A percentile compares a stretch with the other conserved stretches of the same genome.
Evolutionary conservation across 192 early-diverging fungal genomes (phyloP).

Genomic region (Coemansia sp.): DNA sequence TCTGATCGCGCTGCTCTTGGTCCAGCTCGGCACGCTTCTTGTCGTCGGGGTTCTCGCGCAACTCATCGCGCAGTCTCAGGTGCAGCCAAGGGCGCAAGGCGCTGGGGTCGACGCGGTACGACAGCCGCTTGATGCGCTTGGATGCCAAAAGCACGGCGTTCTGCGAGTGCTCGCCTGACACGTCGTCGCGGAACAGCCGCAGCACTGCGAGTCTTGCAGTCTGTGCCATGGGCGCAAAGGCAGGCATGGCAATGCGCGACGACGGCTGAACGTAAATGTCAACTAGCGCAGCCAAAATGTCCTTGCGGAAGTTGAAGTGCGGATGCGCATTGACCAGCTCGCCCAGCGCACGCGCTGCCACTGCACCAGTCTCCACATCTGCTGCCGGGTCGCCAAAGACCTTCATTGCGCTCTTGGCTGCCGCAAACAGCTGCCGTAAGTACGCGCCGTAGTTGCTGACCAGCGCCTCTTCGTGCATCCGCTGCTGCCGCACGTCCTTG

Average conservation of each 20-base stretch:
- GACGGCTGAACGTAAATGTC: constrained; percentile 55
- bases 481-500: constrained; percentile 86
- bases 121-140: constrained; percentile 79
- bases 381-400: constrained; percentile 26
- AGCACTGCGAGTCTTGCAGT: constrained; percentile 76
- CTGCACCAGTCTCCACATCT: constrained; percentile 53
- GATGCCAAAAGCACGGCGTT: constrained; percentile 86
- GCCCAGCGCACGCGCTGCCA: constrained; percentile 80
- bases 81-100: constrained; percentile 74
- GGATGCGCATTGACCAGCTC: constrained; percentile 77
- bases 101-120: constrained; percentile 69
- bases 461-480: constrained; percentile 82
- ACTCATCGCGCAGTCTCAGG: constrained; percentile 81
- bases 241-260: constrained; percentile 64
- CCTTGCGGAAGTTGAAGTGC: constrained; percentile 95
- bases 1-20: constrained; percentile 55
- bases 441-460: constrained; percentile 83
- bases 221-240: constrained; percentile 62
- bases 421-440: constrained; percentile 69
- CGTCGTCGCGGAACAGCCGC: constrained; percentile 80
- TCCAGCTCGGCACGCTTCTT: constrained; percentile 56
- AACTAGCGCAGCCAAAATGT: constrained; percentile 83
- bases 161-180: constrained; percentile 79
- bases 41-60: constrained; percentile 58
- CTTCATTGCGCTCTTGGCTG: constrained; percentile 41